A percentile compares a stretch with the other conserved stretches of the same genome.
These are phyloP conservation scores for Thelephora terrestris DNA, from an alignment of 1,284 basidiomycete species.

Conservation along the genomic window DNA sequence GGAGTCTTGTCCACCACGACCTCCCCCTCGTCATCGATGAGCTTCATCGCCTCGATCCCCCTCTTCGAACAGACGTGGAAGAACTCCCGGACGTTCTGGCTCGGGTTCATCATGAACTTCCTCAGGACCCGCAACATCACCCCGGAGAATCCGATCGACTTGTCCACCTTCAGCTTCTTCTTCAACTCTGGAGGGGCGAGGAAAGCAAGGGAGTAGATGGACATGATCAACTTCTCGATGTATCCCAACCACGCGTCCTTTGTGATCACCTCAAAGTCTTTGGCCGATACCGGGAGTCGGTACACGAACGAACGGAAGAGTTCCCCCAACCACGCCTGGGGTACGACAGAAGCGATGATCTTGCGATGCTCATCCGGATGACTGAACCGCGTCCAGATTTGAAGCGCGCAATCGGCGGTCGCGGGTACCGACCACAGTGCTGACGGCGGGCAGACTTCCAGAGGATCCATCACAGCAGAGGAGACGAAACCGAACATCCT, in stretches of 20 bases:
- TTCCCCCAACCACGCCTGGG: constrained; percentile 45
- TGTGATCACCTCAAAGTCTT: constrained; percentile 63
- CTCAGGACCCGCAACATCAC: constrained; percentile 60
- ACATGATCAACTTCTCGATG: constrained; percentile 70
- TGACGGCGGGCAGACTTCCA: constrained; percentile 24
- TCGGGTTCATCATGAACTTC: constrained; percentile 40
- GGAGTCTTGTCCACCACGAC: constrained; percentile 65
- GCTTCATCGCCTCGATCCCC: constrained; percentile 75
- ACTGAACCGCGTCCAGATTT: constrained; percentile 72
- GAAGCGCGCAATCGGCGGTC: constrained; percentile 69
- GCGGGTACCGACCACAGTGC: constrained; percentile 38
- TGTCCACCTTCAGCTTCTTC: constrained; percentile 50
- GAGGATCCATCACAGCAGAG: constrained; percentile 66
- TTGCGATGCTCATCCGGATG: constrained; percentile 77
- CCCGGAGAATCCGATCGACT: constrained; percentile 46
- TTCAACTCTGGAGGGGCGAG: constrained; percentile 71
- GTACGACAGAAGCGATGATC: constrained; percentile 52
- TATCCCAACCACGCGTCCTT: constrained; percentile 67
- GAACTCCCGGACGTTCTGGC: constrained; percentile 37
- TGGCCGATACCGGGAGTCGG: constrained; percentile 70
- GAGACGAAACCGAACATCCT: constrained; percentile 63
- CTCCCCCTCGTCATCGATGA: constrained; percentile 65
- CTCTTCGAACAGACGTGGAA: constrained; percentile 64
- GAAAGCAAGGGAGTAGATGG: constrained; percentile 82
- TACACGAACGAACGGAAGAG: constrained; percentile 68